A percentile compares a stretch with the other conserved stretches of the same genome.
Conservation (phyloP, 192 early-diverging fungal genomes). For the Entrophospora sp. region DNA sequence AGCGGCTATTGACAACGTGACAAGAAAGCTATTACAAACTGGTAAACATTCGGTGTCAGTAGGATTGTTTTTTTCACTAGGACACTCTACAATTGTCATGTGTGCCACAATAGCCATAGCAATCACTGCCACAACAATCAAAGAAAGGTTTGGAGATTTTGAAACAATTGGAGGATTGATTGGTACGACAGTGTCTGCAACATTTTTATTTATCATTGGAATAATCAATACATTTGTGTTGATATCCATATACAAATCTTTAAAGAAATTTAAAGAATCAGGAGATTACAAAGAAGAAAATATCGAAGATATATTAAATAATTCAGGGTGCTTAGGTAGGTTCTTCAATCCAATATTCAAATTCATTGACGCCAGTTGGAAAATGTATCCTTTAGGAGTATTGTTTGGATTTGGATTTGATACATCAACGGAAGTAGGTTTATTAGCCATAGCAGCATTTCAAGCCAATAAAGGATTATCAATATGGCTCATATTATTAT, state of each 20-base stretch:
- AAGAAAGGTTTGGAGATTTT: conserved; percentile 35
- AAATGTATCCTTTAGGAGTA: conserved; percentile 57
- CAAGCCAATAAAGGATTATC: conserved; percentile 39
- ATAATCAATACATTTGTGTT: conserved; percentile 40
- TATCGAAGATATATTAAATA: conserved; percentile 28
- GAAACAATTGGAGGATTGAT: conserved; percentile 40
- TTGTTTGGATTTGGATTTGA: conserved; percentile 68
- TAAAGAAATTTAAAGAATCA: conserved; percentile 26
- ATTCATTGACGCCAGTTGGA: conserved; percentile 49
- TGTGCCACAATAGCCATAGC: conserved; percentile 37
- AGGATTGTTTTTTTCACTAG: conserved; percentile 60
- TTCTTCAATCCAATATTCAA: conserved; percentile 43
- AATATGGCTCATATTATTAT: conserved; percentile 42
- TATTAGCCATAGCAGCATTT: conserved; percentile 50
- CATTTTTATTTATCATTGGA: conserved; percentile 54
- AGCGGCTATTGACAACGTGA: conserved; percentile 68
- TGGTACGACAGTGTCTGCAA: conserved; percentile 49
- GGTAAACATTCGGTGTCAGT: conserved; percentile 44
- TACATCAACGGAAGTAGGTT: conserved; percentile 56
- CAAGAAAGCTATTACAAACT: conserved; percentile 42
- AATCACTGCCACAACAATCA: conserved; percentile 35
- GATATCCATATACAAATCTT: conserved; percentile 29
- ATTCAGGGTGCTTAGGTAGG: conserved; percentile 31
- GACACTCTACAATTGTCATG: conserved; percentile 65
- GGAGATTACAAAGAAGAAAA: conserved; percentile 29